These are phyloP conservation scores for Clitopilus passeckerianus DNA, from an alignment of 768 basidiomycete species.

Conservation along the genomic window DNA sequence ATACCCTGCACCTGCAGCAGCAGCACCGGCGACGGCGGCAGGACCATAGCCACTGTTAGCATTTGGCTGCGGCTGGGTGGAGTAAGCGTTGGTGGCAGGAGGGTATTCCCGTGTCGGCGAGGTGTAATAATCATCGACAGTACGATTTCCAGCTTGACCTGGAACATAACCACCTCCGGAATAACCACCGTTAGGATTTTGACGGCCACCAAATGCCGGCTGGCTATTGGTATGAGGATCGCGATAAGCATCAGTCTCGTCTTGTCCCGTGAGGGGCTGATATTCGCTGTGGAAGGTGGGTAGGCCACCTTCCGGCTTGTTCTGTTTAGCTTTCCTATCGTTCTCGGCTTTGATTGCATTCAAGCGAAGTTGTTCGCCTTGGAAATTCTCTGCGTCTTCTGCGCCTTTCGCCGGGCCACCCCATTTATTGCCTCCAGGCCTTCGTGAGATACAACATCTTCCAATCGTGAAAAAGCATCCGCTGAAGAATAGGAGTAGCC, in stretches of 20 bases:
- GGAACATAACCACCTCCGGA: constrained; percentile 60
- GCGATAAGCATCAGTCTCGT: constrained; percentile 59
- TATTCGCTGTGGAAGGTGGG: constrained; percentile 68
- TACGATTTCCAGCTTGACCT: constrained; percentile 57
- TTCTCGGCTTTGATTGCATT: constrained; percentile 86
- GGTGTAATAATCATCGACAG: constrained; percentile 74
- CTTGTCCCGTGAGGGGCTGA: constrained; percentile 60
- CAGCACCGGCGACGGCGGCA: constrained; percentile 11
- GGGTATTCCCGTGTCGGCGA: constrained; percentile 21
- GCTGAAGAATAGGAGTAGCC: constrained; percentile 83
- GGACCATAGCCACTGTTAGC: constrained; percentile 32
- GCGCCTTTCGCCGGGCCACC: constrained; percentile 18
- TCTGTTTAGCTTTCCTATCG: constrained; percentile 71
- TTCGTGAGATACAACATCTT: constrained; percentile 72
- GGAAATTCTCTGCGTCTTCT: constrained; percentile 24
- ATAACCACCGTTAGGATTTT: constrained; percentile 25
- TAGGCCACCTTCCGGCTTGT: constrained; percentile 57
- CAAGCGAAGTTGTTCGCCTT: constrained; percentile 67
- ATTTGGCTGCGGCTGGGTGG: constrained; percentile 40
- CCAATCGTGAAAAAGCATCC: constrained; percentile 86
- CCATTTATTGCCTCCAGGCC: constrained; percentile 31
- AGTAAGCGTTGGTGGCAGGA: constrained; percentile 34
- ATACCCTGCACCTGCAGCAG: constrained; percentile 7
- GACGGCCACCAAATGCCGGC: constrained; percentile 23
- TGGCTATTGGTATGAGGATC: constrained; percentile 23